Evolutionary conservation across 495 filamentous ascomycete species (phyloP), one percentile per base, ranked within the genome.

Genomic region (Aspergillus baeticus): DNA sequence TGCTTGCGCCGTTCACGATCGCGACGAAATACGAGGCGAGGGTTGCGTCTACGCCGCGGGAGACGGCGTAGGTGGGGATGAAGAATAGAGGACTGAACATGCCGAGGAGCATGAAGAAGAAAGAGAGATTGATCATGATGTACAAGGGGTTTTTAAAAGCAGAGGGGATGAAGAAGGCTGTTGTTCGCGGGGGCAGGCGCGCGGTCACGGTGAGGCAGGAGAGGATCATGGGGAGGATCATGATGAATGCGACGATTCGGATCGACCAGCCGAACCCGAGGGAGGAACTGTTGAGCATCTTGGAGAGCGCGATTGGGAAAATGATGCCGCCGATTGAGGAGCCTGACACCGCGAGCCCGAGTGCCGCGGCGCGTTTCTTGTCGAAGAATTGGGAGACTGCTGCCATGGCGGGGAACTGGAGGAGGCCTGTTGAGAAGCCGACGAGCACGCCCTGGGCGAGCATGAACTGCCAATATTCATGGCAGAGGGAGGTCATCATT

Each of bases 241-340:
- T 78, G 41, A 91, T 73, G 65, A 89, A 86, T 0, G 79, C 88
- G 44, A 88, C 69, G 2, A 80, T 70, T 39, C 87, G 73, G 11
- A 89, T 77, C 0, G 87, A 82, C 86, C 85, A 87, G 1, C 74
- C 69, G 66, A 91, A 90, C 0, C 61, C 45, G 10, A 65, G 26
- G 4, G 52, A 57, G 4, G 60, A 58, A 29, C 44, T 37, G 20
- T 67, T 50, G 18, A 71, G 51, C 52, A 76, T 65, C 7, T 50
- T 55, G 13, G 46, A 49, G 2, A 63, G 34, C 1, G 48, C 62
- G 17, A 73, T 57, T 6, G 69, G 67, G 50, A 64, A 61, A n/a
- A 69, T 65, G 6, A 72, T 47, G 18, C 74, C 69, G 3, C 65
- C 70, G 8, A 72, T 23, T 8, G 66, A 67, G 4, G 72, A 71